Base-by-base conservation (phyloP, 495 filamentous ascomycete species). In the Cairneyella variabilis region DNA sequence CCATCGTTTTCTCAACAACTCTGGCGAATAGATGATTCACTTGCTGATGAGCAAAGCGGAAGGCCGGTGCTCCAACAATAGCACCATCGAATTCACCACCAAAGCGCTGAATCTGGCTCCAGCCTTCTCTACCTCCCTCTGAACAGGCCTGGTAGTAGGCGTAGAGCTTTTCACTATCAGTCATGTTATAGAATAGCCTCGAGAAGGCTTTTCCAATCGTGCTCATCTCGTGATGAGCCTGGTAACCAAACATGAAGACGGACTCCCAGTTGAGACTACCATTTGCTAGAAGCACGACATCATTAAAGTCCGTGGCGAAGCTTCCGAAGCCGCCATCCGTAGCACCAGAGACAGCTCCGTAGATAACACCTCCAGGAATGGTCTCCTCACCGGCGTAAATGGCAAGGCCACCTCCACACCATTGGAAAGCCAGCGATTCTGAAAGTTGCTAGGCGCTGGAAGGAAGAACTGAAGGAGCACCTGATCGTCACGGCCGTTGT, bases 251-350 rank as follows among this genome's bases (percentile, higher is more conserved):
- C 66, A 73, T 72, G 56, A 68, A 74, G 5, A 73, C 45, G 1
- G 70, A 49, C 1, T 75, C 62, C 43, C 66, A 76, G 55, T 76
- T 69, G 41, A 72, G 47, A 2, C 69, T 76, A 1, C 73, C 71
- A 45, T 76, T 73, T 14, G 65, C 65, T 3, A 68, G 69, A 26
- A 73, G 63, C n/a, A n/a, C n/a, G 0, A 64, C 68, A 1, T 37
- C 37, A 49, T 71, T 64, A 3, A 65, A 61, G 0, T 69, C 36
- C 2, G 62, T 71, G 14, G 53, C 50, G 59, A 76, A 76, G 54
- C 63, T 64, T 12, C 75, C 75, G 54, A 77, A 76, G 0, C 76
- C 74, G 37, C 71, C 75, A 53, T 77, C 75, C 1, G 75, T 78
- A 8, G 62, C 52, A 3, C 73, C 75, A 10, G 69, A 60, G 0